Evolutionary conservation across 352 stramenopile species (phyloP).

Genomic region (Albugo candida): DNA sequence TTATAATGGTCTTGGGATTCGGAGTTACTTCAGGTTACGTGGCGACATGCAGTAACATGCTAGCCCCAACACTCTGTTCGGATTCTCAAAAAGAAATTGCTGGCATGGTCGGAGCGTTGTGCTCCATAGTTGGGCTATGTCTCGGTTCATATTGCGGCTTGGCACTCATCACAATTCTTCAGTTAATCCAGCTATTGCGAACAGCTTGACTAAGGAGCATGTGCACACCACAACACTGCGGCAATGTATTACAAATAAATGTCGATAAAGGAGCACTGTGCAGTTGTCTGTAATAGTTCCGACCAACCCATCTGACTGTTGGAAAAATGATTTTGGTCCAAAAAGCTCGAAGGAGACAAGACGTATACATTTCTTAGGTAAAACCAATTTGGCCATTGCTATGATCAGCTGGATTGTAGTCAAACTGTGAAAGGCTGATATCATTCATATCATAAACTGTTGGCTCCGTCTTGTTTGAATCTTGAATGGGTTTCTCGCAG

Average conservation of each 20-base stretch:
- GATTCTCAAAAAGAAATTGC: constrained; percentile 65
- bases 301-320: too few species aligned
- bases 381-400: not conserved
- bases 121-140: constrained; percentile 53
- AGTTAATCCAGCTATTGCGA: constrained; percentile 10
- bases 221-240: not conserved
- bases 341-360: too few species aligned
- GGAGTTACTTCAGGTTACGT: constrained; percentile 59
- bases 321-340: too few species aligned
- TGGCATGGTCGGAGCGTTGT: constrained; percentile 48
- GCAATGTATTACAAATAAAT: not conserved
- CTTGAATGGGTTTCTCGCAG: too few species aligned
- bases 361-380: too few species aligned
- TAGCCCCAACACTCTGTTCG: constrained; percentile 46
- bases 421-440: constrained; percentile 68
- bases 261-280: not conserved
- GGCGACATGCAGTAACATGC: constrained; percentile 53
- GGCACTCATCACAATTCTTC: constrained; percentile 38
- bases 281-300: too few species aligned
- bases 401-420: constrained; percentile 33
- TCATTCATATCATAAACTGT: constrained; percentile 56
- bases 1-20: constrained; percentile 30
- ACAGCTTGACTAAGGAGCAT: not conserved
- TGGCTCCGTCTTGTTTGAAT: constrained; percentile 3
- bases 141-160: constrained; percentile 57